Evolutionary conservation across 352 stramenopile species (phyloP), one percentile per base, ranked within the genome.

Genomic region (Phytophthora pinifolia): DNA sequence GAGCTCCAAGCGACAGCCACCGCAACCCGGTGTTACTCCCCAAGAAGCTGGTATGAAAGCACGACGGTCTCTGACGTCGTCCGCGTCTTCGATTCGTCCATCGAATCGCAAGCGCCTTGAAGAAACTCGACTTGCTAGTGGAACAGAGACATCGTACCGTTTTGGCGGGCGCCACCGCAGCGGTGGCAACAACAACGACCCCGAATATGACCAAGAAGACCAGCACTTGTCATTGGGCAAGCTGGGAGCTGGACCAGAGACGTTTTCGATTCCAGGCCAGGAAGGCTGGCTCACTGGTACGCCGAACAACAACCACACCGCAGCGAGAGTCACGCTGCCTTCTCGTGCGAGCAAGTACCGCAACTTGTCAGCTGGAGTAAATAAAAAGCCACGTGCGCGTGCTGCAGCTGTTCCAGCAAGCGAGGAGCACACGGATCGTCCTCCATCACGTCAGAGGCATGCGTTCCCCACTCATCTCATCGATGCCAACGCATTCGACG

Each of bases 401-500:
- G 17, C 44, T 54, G 25, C 38, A 36, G 46, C 25, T 18, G 31
- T 51, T 38, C 46, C 57, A 39, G 32, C 2, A 13, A 31, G 27
- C 10, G 58, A 46, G 9, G 46, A 65, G 30, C 15, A 61, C 10
- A 7, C 37, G 2, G 67, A 88, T 54, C 81, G 81, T 1, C 83
- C 83, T 3, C 83, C 83, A 2, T 92, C 83, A 0, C 76, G 83
- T 4, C 83, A 94, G 44, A 54, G 78, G 0, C 81, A 92, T 36
- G 83, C 83, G 0, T 94, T 94, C 37, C 83, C 83, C 0, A 94
- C 77, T 0, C 70, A 94, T 49, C 62, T 94, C 10, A 76, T 91
- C 2, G 83, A 90, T 29, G 47, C 65, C 0, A 81, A 75, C 20
- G 66, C 66, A 2, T 75, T 75, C 33, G 57, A 67, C 12, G 52